phyloP scores from a whole-genome alignment of 495 filamentous ascomycete species.

The Annulohypoxylon maeteangense region DNA sequence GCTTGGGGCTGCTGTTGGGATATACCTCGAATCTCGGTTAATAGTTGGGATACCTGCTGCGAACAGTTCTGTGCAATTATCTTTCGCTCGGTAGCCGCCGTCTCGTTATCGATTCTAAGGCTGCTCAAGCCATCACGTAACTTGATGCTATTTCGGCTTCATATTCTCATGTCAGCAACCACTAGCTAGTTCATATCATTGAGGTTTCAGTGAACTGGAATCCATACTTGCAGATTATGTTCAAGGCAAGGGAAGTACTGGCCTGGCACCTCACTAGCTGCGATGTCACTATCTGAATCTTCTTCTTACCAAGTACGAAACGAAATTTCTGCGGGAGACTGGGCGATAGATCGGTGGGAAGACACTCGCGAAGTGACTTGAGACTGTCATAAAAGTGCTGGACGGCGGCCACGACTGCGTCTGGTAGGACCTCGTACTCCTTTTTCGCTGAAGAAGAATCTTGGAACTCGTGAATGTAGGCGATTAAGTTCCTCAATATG shows the following conservation, averaged over 20 bases:
- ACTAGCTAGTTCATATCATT: not conserved
- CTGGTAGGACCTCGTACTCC: not conserved
- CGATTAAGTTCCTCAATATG: not conserved
- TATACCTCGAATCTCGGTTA: not conserved
- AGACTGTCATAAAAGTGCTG: slow-evolving; percentile 1
- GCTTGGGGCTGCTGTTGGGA: not conserved
- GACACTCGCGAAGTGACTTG: not conserved
- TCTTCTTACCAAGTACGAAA: slow-evolving; percentile 10
- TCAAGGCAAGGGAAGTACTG: not conserved
- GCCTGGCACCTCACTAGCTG: not conserved
- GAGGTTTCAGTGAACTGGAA: not conserved
- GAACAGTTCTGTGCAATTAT: not conserved
- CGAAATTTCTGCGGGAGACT: not conserved
- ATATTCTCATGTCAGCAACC: not conserved
- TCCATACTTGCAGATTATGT: not conserved
- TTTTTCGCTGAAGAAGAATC: not conserved
- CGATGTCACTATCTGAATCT: not conserved
- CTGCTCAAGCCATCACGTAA: not conserved
- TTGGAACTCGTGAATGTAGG: slow-evolving; percentile 7
- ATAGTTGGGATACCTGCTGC: not conserved
- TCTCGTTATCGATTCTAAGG: not conserved
- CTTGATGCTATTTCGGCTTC: not conserved
- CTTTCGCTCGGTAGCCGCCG: not conserved
- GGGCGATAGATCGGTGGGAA: not conserved
- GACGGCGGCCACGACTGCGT: not conserved